phyloP scores from a whole-genome alignment of 2,329 filamentous ascomycete genomes.

The Alternaria infectoria region DNA sequence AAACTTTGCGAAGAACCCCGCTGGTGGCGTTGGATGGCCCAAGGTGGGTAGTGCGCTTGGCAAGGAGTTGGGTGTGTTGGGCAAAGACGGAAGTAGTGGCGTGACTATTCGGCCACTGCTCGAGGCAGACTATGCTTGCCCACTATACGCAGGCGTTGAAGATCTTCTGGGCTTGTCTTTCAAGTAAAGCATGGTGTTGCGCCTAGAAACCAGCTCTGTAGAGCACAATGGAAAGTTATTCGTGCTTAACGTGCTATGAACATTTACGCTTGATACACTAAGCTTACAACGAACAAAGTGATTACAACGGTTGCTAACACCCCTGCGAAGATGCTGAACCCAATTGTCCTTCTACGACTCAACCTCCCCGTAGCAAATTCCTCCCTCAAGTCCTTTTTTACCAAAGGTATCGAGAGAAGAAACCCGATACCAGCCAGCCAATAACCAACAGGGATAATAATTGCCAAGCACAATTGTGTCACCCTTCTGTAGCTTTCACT shows the following conservation, averaged over 20 bases:
- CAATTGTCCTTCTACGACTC: neutral
- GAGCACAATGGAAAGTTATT: too few species aligned
- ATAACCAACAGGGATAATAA: neutral
- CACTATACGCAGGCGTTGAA: constrained; percentile 7
- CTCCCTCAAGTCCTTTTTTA: neutral
- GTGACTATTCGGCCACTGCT: constrained; percentile 7
- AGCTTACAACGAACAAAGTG: neutral
- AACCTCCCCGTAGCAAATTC: neutral
- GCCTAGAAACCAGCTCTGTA: too few species aligned
- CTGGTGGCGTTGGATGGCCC: constrained; percentile 14
- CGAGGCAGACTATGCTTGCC: constrained; percentile 16
- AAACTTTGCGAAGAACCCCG: constrained; percentile 26
- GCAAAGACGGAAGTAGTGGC: constrained; percentile 8
- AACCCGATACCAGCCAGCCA: neutral
- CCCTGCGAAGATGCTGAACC: neutral
- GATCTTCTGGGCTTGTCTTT: constrained; percentile 10
- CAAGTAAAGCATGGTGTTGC: neutral
- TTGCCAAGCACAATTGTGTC: neutral
- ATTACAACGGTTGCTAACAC: neutral
- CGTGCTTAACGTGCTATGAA: accelerated
- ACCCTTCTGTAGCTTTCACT: neutral
- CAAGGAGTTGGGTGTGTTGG: constrained; percentile 16
- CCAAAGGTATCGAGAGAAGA: neutral
- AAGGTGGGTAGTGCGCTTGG: constrained; percentile 4
- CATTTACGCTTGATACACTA: neutral